Evolutionary conservation across 1,139 yeast species (phyloP).

Genomic region (Pichia sp.): DNA sequence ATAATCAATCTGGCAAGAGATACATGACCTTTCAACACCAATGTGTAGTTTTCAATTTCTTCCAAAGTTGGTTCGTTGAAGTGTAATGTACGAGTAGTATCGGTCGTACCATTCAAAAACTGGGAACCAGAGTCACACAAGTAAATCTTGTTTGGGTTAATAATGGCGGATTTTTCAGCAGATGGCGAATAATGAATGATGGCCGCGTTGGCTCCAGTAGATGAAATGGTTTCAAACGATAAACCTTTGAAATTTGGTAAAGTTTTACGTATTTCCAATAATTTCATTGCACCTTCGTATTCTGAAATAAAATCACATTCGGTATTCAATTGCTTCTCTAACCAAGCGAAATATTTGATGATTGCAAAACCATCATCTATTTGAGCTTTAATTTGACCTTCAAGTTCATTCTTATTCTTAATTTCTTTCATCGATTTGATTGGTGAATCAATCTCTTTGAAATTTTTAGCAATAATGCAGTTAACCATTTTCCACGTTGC

Average conservation of each 20-base stretch:
- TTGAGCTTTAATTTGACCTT: slow-evolving; percentile 74
- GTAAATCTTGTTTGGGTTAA: slow-evolving; percentile 72
- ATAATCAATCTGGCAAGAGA: slow-evolving; percentile 70
- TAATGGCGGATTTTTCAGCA: slow-evolving; percentile 48
- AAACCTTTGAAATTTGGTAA: slow-evolving; percentile 67
- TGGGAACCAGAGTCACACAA: slow-evolving; percentile 93
- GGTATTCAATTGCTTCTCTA: slow-evolving; percentile 53
- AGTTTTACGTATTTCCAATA: slow-evolving; percentile 52
- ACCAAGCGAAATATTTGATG: slow-evolving; percentile 76
- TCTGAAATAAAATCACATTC: slow-evolving; percentile 65
- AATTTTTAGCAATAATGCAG: slow-evolving; percentile 32
- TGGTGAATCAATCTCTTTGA: slow-evolving; percentile 47
- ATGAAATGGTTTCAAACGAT: slow-evolving; percentile 87
- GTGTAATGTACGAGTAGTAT: slow-evolving; percentile 89
- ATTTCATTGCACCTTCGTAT: slow-evolving; percentile 65
- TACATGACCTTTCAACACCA: slow-evolving; percentile 87
- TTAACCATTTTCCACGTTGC: slow-evolving; percentile 78
- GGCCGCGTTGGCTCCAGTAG: slow-evolving; percentile 91
- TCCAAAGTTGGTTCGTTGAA: slow-evolving; percentile 61
- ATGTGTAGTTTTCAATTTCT: slow-evolving; percentile 70
- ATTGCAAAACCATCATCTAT: slow-evolving; percentile 83
- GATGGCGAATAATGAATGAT: slow-evolving; percentile 85
- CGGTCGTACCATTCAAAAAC: slow-evolving; percentile 92
- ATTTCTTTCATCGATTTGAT: slow-evolving; percentile 70
- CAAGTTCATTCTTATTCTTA: slow-evolving; percentile 65